Percentiles rank a stretch among this genome's conserved stretches.
phyloP scores from a whole-genome alignment of 352 stramenopile genomes.

The Phytophthora cryptogea region DNA sequence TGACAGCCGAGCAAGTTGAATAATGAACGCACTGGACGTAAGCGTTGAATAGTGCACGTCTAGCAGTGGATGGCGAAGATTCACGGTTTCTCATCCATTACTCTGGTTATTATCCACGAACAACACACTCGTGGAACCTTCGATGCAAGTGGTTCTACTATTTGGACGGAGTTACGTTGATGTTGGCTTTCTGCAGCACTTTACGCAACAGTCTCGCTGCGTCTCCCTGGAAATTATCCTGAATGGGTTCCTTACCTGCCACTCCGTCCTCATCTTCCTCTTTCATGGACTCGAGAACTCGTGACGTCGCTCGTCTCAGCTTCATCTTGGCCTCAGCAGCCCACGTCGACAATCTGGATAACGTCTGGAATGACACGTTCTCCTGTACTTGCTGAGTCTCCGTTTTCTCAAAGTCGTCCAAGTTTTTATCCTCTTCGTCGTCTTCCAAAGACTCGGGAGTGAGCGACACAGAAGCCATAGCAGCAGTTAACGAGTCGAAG shows the following conservation, averaged over 20 bases:
- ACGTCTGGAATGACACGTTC: constrained; percentile 65
- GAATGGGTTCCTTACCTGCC: neutral
- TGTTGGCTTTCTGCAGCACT: constrained; percentile 60
- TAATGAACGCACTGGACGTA: neutral
- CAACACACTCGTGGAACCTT: neutral
- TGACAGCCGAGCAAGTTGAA: constrained; percentile 4
- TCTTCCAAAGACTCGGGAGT: constrained; percentile 28
- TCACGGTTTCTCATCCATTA: neutral
- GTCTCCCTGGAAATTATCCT: constrained; percentile 48
- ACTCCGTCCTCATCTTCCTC: constrained; percentile 12
- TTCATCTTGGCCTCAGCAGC: constrained; percentile 61
- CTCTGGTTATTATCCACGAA: neutral
- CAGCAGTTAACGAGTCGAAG: constrained; percentile 58
- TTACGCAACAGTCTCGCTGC: constrained; percentile 45
- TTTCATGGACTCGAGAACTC: constrained; percentile 12
- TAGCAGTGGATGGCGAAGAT: neutral
- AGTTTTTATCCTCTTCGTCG: constrained; percentile 29
- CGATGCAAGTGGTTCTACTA: constrained; percentile 8
- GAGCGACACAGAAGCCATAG: constrained; percentile 44
- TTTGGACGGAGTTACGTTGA: constrained; percentile 33
- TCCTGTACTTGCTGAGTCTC: constrained; percentile 42
- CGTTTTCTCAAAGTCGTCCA: constrained; percentile 13
- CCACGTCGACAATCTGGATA: constrained; percentile 63
- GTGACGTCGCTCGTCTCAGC: constrained; percentile 19
- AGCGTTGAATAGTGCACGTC: neutral